phyloP scores from a whole-genome alignment of 805 yeast genomes.

The Lachancea waltii region DNA sequence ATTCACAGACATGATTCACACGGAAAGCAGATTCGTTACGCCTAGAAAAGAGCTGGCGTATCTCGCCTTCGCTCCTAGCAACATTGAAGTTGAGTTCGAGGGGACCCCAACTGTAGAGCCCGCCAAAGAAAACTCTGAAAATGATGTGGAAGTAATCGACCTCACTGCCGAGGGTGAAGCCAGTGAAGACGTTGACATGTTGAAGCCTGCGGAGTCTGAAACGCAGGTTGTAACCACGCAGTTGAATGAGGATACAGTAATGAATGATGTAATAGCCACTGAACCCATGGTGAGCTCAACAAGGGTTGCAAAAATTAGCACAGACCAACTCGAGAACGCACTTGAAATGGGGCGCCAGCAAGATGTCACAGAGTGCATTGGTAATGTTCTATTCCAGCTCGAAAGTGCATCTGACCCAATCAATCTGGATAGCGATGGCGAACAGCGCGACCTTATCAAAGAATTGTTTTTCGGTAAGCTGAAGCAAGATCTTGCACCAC shows the following conservation, averaged over 20 bases:
- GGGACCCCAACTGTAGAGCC: conserved; percentile 14
- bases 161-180: conserved; percentile 1
- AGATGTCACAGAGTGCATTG: conserved; percentile 96
- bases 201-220: background rate
- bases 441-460: conserved; percentile 78
- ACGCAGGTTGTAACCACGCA: background rate
- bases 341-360: conserved; percentile 86
- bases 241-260: no score
- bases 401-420: conserved; percentile 80
- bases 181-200: conserved; percentile 1
- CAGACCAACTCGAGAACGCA: conserved; percentile 67
- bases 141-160: conserved; percentile 5
- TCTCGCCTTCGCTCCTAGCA: conserved; percentile 72
- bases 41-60: conserved; percentile 84
- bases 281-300: conserved; percentile 18
- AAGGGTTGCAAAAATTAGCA: conserved; percentile 32
- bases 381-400: conserved; percentile 83
- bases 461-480: conserved; percentile 79
- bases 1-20: conserved; percentile 62
- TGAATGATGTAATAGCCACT: conserved; percentile 11
- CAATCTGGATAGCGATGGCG: conserved; percentile 60
- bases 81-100: conserved; percentile 57
- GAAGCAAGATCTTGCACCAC: conserved; percentile 63
- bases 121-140: background rate
- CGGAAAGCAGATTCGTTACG: conserved; percentile 56